Percentiles rank a stretch among this genome's conserved stretches.
Conservation (phyloP, 75 land plant genomes). For the Pinus albicaulis region DNA sequence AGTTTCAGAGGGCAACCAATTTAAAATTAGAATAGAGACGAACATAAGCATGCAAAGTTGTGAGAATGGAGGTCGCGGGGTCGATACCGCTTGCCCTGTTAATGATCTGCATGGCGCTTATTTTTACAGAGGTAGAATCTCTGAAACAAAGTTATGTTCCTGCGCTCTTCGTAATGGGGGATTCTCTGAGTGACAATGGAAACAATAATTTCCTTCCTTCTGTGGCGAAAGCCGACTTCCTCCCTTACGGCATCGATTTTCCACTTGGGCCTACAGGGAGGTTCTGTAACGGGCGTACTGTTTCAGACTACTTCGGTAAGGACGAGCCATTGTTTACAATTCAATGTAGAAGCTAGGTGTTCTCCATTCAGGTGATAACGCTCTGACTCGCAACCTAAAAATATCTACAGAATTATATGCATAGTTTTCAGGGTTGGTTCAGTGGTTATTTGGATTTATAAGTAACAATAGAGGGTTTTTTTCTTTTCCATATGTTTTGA, state of each 20-base stretch:
- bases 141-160: conserved; percentile 9
- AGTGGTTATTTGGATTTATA: too few species aligned
- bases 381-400: too few species aligned
- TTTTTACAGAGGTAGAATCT: not conserved
- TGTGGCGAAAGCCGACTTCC: conserved; percentile 27
- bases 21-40: too few species aligned
- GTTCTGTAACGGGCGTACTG: conserved; percentile 40
- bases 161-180: conserved; percentile 32
- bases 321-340: not conserved
- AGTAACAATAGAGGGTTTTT: too few species aligned
- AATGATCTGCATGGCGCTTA: not conserved
- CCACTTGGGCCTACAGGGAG: conserved; percentile 37
- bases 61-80: not conserved
- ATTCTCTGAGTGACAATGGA: conserved; percentile 42
- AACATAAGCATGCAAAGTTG: too few species aligned
- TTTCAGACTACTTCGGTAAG: conserved; percentile 18
- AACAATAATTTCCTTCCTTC: conserved; percentile 33
- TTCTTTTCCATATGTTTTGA: too few species aligned
- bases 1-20: too few species aligned
- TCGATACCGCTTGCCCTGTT: not conserved
- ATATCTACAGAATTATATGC: too few species aligned
- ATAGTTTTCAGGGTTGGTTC: too few species aligned
- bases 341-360: too few species aligned
- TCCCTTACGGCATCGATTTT: conserved; percentile 38
- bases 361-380: too few species aligned